Percentiles rank a stretch among this genome's conserved stretches.
Evolutionary conservation across 371 early-diverging fungal genomes (phyloP).

Genomic region (Mucor circinelloides): DNA sequence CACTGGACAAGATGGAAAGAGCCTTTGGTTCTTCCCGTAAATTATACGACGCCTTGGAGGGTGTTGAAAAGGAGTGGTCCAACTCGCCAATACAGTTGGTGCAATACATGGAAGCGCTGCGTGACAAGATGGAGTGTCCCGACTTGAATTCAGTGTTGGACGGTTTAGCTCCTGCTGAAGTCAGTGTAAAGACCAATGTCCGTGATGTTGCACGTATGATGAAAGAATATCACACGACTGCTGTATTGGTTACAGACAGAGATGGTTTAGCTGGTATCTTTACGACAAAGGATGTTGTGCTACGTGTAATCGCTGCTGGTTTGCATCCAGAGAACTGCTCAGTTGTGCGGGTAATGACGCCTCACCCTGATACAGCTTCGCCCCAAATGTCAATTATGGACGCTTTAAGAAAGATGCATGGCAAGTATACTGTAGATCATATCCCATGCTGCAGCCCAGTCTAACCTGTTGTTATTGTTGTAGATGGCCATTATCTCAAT

Average conservation of each 20-base stretch:
- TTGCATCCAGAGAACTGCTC: slow-evolving; percentile 83
- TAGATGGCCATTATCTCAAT: slow-evolving; percentile 82
- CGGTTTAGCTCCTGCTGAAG: slow-evolving; percentile 57
- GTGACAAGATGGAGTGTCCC: slow-evolving; percentile 82
- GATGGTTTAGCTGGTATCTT: slow-evolving; percentile 84
- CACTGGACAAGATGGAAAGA: slow-evolving; percentile 92
- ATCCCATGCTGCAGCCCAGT: background rate
- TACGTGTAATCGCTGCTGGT: slow-evolving; percentile 91
- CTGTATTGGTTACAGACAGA: slow-evolving; percentile 81
- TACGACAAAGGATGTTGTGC: slow-evolving; percentile 87
- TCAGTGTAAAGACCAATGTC: slow-evolving; percentile 79
- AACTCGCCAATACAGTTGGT: slow-evolving; percentile 38
- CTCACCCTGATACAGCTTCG: slow-evolving; percentile 86
- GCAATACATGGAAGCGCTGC: slow-evolving; percentile 57
- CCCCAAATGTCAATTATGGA: slow-evolving; percentile 80
- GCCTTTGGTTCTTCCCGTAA: slow-evolving; percentile 89
- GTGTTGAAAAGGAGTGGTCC: slow-evolving; percentile 88
- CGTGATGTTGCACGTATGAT: slow-evolving; percentile 86
- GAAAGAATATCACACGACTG: slow-evolving; percentile 82
- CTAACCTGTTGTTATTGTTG: background rate
- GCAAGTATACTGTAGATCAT: slow-evolving; percentile 22
- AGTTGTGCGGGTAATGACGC: slow-evolving; percentile 92
- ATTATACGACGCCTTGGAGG: slow-evolving; percentile 90
- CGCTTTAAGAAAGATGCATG: slow-evolving; percentile 89
- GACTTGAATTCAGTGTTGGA: slow-evolving; percentile 78